Conservation (phyloP, 106 monocot species). For the Amphibolis antarctica region DNA sequence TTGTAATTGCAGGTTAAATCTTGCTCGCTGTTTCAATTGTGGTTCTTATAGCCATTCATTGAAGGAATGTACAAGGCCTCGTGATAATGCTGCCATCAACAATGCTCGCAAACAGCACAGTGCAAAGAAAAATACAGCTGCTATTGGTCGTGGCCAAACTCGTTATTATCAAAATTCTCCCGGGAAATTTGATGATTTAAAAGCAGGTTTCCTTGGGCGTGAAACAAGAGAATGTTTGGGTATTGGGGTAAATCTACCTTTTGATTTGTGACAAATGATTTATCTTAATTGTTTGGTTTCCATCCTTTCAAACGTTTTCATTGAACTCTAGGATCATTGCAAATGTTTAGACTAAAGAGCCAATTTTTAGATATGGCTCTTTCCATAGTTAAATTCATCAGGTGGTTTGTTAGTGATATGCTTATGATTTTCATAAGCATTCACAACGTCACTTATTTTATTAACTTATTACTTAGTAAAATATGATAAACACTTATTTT, state of each 20-base stretch:
- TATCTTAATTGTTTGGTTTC: too few species aligned
- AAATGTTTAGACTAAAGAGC: too few species aligned
- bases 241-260: conserved; percentile 52
- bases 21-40: conserved; percentile 92
- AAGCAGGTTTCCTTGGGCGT: conserved; percentile 65
- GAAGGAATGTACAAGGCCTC: conserved; percentile 81
- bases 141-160: conserved; percentile 34
- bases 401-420: too few species aligned
- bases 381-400: too few species aligned
- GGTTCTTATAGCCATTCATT: conserved; percentile 84
- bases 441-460: too few species aligned
- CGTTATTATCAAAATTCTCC: conserved; percentile 65
- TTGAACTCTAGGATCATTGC: too few species aligned
- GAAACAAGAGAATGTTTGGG: conserved; percentile 83
- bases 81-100: conserved; percentile 57
- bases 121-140: conserved; percentile 32
- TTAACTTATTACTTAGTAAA: too few species aligned
- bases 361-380: too few species aligned
- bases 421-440: too few species aligned
- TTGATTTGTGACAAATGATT: neutral
- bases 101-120: conserved; percentile 70
- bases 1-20: conserved; percentile 7
- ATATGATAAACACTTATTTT: too few species aligned
- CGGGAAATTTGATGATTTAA: conserved; percentile 77
- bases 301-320: too few species aligned